Base-by-base conservation (phyloP, 2,329 filamentous ascomycete species). In the Alternaria arborescens region DNA sequence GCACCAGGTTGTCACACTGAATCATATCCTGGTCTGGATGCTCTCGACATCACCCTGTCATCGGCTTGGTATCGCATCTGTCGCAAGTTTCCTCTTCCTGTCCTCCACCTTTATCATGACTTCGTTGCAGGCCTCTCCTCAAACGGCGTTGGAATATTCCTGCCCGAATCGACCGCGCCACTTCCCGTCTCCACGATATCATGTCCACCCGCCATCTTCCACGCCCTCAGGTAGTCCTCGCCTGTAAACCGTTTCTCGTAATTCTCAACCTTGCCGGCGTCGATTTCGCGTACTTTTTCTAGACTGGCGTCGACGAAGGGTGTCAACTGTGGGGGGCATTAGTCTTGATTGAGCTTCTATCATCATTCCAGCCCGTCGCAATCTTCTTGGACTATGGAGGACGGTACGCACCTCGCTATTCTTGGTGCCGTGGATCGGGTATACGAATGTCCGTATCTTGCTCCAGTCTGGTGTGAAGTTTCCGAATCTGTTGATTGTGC, bases 401-500 rank as follows among this genome's bases (percentile, higher is more conserved):
- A 18, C 18, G 3, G 34, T 11, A 55, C 65, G 12, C 60, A 75
- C 72, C 65, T 75, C 71, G 8, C 67, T 67, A 6, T 86, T 84
- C 24, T 85, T 84, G 61, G 96, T 78, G 47, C 85, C 84, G 40
- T 88, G 83, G 41, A 88, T 80, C 0, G 94, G 94, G 70, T 92
- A 92, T 57, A 91, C 90, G 78, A 93, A 99, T 55, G 94, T 97
- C 79, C 94, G 89, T 74, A 98, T 92, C 82, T 96, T 97, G 57
- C 84, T 81, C 85, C 87, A 97, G 68, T 98, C 91, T 68, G 98
- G 89, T 47, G 88, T 79, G 80, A 95, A 99, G 52, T 89, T 89
- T 79, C 94, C 95, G 77, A 88, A 87, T 78, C 91, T 91, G 55
- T 91, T 94, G 81, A 96, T 92, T 14, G 84, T 82, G 78, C 95